A percentile compares a stretch with the other conserved stretches of the same genome.
These are phyloP conservation scores for Clitopilus passeckerianus DNA, from an alignment of 768 basidiomycete species.

Conservation along the genomic window DNA sequence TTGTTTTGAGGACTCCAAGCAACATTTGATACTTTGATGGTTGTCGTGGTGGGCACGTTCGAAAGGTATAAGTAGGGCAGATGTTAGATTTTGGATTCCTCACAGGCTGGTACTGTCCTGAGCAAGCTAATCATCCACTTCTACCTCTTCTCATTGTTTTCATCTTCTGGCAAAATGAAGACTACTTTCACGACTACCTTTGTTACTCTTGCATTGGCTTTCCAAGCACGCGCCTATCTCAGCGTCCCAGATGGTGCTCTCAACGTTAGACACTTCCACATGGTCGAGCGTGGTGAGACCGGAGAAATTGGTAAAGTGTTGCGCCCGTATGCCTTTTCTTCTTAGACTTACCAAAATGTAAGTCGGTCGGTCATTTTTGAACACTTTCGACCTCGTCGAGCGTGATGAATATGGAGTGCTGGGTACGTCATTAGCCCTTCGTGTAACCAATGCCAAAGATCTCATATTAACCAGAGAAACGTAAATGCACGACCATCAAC, in stretches of 20 bases:
- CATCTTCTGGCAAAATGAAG: background rate
- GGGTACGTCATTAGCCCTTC: background rate
- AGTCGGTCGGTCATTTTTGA: background rate
- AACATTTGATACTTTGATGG: background rate
- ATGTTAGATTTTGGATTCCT: background rate
- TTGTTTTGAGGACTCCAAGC: too few relatives aligned
- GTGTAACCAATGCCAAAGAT: background rate
- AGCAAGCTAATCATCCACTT: background rate
- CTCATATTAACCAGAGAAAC: background rate
- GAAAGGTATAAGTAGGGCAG: background rate
- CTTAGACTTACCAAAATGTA: background rate
- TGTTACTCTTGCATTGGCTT: background rate
- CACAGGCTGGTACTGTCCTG: background rate
- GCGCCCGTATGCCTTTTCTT: background rate
- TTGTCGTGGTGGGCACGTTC: background rate
- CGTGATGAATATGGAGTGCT: background rate
- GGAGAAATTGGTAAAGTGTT: background rate
- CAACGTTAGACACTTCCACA: background rate
- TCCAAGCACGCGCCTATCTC: background rate
- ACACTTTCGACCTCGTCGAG: background rate
- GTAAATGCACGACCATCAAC: background rate
- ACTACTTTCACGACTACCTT: background rate
- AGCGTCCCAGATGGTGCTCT: background rate
- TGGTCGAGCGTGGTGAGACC: background rate
- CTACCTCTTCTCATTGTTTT: background rate